These are phyloP conservation scores for Gossypium turneri DNA, from an alignment of 345 rosid genomes.

Conservation along the genomic window DNA sequence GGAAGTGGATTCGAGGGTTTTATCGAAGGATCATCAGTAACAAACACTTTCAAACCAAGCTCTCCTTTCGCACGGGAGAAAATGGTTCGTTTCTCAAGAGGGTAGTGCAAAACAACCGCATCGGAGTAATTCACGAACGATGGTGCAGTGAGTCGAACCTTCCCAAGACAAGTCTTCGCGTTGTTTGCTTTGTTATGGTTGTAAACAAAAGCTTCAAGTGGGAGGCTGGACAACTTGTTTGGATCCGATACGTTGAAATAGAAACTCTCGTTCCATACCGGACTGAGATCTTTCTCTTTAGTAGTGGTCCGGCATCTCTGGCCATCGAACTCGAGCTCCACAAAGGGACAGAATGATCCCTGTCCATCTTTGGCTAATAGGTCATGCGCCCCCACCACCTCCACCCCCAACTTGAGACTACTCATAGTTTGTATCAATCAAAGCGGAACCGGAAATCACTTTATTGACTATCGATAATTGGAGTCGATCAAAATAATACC, in stretches of 20 bases:
- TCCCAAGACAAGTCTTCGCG: constrained; percentile 58
- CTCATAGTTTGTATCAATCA: constrained; percentile 36
- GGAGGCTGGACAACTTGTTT: constrained; percentile 42
- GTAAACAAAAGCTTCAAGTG: constrained; percentile 65
- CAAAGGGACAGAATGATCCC: constrained; percentile 53
- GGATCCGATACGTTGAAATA: constrained; percentile 76
- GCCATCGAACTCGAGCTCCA: constrained; percentile 75
- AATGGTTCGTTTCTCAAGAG: constrained; percentile 59
- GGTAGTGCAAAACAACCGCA: constrained; percentile 71
- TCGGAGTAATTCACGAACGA: constrained; percentile 71
- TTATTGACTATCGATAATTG: constrained; percentile 9
- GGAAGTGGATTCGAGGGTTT: constrained; percentile 47
- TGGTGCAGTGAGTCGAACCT: constrained; percentile 64
- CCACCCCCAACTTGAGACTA: constrained; percentile 79
- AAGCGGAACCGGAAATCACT: neutral
- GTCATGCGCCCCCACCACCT: constrained; percentile 71
- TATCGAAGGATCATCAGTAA: constrained; percentile 58
- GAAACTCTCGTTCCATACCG: constrained; percentile 80
- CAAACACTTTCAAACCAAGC: constrained; percentile 68
- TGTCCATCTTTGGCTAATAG: constrained; percentile 59
- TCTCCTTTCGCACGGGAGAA: constrained; percentile 70
- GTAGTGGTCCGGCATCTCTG: constrained; percentile 63
- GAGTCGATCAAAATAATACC: constrained; percentile 19
- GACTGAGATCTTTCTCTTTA: constrained; percentile 65
- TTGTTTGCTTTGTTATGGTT: constrained; percentile 35